These are phyloP conservation scores for Rubia tinctorum DNA, from an alignment of 305 asterid species.

Conservation along the genomic window DNA sequence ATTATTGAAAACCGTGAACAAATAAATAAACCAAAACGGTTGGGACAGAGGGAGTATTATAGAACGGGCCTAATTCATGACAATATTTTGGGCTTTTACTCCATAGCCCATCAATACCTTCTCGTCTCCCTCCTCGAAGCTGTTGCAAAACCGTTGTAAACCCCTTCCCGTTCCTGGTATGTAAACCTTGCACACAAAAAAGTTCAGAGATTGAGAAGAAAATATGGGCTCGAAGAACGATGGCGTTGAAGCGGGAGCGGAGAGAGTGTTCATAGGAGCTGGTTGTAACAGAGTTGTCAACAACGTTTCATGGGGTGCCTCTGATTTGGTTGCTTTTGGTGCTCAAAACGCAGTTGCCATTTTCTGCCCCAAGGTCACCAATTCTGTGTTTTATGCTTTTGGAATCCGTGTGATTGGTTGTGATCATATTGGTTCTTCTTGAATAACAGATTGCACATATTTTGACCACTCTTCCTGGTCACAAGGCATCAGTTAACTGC, in stretches of 20 bases:
- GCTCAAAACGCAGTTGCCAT: conserved; percentile 90
- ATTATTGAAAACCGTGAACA: no score
- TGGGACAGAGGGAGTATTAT: no score
- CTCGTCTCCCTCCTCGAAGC: neutral
- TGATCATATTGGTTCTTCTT: neutral
- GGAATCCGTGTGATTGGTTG: neutral
- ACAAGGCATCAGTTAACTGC: conserved; percentile 79
- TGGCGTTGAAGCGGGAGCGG: conserved; percentile 43
- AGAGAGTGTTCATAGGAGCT: conserved; percentile 66
- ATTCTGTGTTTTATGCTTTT: neutral
- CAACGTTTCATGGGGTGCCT: conserved; percentile 95
- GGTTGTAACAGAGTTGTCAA: conserved; percentile 90
- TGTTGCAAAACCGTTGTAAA: neutral
- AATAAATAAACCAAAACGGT: no score
- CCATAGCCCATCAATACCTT: neutral
- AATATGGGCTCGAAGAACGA: conserved; percentile 29
- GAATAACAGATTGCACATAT: conserved; percentile 68
- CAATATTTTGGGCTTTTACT: no score
- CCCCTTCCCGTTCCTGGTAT: neutral
- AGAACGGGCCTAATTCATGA: no score
- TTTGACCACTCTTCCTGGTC: conserved; percentile 89
- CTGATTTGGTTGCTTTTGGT: conserved; percentile 76
- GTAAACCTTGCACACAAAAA: neutral
- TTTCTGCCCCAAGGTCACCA: conserved; percentile 74
- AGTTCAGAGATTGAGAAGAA: neutral